Evolutionary conservation across 768 basidiomycete species (phyloP), one percentile per base, ranked within the genome.

Genomic region (Pulveroboletus ravenelii): DNA sequence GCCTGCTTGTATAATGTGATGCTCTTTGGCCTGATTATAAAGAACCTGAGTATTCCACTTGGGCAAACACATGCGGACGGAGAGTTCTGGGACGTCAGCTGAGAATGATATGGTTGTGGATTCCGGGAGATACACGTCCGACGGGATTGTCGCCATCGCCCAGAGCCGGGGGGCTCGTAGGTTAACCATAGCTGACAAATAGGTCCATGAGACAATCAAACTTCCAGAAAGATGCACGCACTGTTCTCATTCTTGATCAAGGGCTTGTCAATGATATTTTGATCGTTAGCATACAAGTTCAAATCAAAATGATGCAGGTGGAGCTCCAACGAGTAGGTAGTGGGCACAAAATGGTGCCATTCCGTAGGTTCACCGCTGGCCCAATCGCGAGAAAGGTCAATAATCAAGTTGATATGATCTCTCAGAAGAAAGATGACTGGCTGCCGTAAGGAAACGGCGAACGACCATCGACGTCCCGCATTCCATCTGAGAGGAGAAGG

Each of bases 221-320:
- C 23, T 15, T 5, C n/a, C 20, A 25, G 41, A 12, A 45, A 37
- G 14, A 25, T 37, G 15, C 34, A 55, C 68, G 48, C 60, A 93
- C 93, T 84, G 64, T 98, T 97, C 58, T 92, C 88, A n/a, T 92
- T 87, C 49, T 70, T 72, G 50, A 84, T 72, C 31, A 85, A 70
- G 3, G 93, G 92, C 53, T 87, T 89, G 72, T 96, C 92, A 44
- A 98, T 89, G 62, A 98, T 91, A 62, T 98, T 98, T 62, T 93
- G 92, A 67, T 98, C 95, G 62, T 98, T 98, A 45, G 89, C 82
- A 62, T 90, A 94, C 23, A 89, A 64, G 58, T 87, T 86, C 44
- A 95, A 63, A 51, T 81, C 78, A 67, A 84, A 94, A 60, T 91
- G 82, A 62, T 84, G 76, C 51, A 97, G 67, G 49, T 82, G 76